Conservation (phyloP, 257 asterid genomes). For the Solanum gracilifrons region DNA sequence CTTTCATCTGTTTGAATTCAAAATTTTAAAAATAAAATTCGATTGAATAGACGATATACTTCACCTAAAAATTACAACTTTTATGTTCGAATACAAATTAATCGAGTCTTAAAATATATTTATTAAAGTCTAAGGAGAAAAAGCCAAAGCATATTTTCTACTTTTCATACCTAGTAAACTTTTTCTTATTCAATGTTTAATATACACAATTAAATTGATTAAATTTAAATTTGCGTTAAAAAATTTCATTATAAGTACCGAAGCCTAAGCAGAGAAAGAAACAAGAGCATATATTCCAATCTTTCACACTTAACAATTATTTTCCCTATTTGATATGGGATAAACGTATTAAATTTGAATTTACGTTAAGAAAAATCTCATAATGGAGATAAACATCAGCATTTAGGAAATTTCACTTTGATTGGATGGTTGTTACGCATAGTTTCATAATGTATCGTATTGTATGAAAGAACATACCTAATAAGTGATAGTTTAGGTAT, state of each 20-base stretch:
- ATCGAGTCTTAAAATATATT: neutral
- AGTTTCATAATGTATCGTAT: too few relatives aligned
- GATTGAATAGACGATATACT: neutral
- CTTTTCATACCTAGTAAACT: neutral
- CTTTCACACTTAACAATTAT: neutral
- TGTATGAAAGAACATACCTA: too few relatives aligned
- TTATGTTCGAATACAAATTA: neutral
- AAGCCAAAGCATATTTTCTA: neutral
- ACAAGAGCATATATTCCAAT: neutral
- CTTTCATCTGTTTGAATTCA: too few relatives aligned
- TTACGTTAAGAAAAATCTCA: neutral
- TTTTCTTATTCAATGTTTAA: neutral
- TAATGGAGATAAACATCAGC: neutral
- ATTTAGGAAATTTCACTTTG: neutral
- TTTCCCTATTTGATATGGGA: accelerated
- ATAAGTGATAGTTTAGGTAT: too few relatives aligned
- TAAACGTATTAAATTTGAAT: too few relatives aligned
- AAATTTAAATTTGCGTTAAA: too few relatives aligned
- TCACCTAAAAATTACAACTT: neutral
- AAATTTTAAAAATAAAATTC: neutral
- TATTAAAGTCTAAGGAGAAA: neutral
- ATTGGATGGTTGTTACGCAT: neutral
- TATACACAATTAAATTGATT: neutral
- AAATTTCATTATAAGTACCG: neutral
- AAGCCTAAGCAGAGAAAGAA: neutral